A percentile compares a stretch with the other conserved stretches of the same genome.
These are phyloP conservation scores for Yamadazyma spencermartinsiae DNA, from an alignment of 1,139 yeast genomes.

Conservation along the genomic window DNA sequence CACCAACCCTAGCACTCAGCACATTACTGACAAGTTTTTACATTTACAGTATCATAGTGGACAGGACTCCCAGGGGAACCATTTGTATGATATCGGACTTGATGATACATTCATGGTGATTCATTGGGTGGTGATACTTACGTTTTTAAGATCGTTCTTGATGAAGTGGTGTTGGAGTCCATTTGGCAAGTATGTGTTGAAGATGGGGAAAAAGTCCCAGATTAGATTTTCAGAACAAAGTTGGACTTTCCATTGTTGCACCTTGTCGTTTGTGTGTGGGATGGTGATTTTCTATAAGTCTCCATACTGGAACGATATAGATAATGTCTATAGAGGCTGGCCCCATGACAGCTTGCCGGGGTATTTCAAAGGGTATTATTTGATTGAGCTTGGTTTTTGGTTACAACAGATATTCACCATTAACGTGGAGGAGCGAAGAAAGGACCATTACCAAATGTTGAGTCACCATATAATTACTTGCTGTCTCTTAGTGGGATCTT, in stretches of 20 bases:
- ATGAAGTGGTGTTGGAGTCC: slow-evolving; percentile 64
- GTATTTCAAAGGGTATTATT: slow-evolving; percentile 67
- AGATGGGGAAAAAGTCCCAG: slow-evolving; percentile 53
- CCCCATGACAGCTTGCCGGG: slow-evolving; percentile 60
- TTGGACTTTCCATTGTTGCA: slow-evolving; percentile 71
- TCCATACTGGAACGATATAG: slow-evolving; percentile 59
- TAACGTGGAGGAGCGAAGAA: slow-evolving; percentile 74
- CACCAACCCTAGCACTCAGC: slow-evolving; percentile 19
- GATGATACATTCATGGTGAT: slow-evolving; percentile 59
- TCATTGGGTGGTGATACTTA: slow-evolving; percentile 56
- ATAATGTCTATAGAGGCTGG: slow-evolving; percentile 69
- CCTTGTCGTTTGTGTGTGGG: slow-evolving; percentile 58
- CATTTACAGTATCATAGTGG: slow-evolving; percentile 48
- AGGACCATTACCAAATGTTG: slow-evolving; percentile 86
- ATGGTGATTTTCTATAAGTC: slow-evolving; percentile 56
- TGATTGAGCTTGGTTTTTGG: slow-evolving; percentile 76
- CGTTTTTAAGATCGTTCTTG: slow-evolving; percentile 58
- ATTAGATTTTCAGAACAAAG: slow-evolving; percentile 85
- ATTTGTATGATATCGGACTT: slow-evolving; percentile 52
- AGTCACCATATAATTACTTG: slow-evolving; percentile 84
- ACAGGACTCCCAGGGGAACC: slow-evolving; percentile 15
- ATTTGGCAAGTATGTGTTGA: slow-evolving; percentile 45
- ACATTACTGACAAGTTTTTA: slow-evolving; percentile 44
- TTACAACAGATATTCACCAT: slow-evolving; percentile 75
- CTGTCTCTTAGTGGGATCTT: slow-evolving; percentile 67